Base-by-base conservation (phyloP, 345 rosid genomes). In the Pistacia vera region DNA sequence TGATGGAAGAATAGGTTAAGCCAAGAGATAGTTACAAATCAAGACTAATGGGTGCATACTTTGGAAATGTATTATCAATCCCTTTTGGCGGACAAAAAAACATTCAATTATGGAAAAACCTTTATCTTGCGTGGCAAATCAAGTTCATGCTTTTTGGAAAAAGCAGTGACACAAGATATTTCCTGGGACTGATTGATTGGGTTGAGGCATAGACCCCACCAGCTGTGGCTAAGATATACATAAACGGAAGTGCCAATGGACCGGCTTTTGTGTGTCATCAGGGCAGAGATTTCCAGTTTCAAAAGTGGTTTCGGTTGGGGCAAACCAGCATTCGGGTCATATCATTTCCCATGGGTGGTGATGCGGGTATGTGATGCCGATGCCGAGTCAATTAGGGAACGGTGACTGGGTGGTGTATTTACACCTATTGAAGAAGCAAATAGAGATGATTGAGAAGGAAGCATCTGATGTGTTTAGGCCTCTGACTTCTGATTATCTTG, bases 251-350 rank as follows among this genome's bases (percentile, higher is more conserved):
- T 0, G 81, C 83, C 0, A 90, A 85, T 5, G 89, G 85, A 17
- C 93, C 94, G 0, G 89, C 94, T 1, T 78, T 93, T 30, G 96
- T 91, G 91, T 93, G 65, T 93, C 97, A 11, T 93, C 94, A 2
- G 96, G 97, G 8, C 91, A 82, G 55, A 77, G 75, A 44, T 90
- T 93, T 66, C 93, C 96, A 2, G 85, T 82, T 38, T 44, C 52
- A 1, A 66, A 72, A 70, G 80, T 88, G 20, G 85, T 71, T 91
- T 89, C 46, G n/a, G n/a, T 16, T 90, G 92, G 91, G 94, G 88
- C 0, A 46, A 38, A 55, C 91, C 94, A 0, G 16, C 48, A 8
- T 85, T 91, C 3, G n/a, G 90, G 11, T 91, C 93, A n/a, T 91
- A 87, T 67, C 89, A 91, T 79, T 87, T 91, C 63, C 91, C 91